Conservation (phyloP, 768 basidiomycete genomes). For the Russula sp. region DNA sequence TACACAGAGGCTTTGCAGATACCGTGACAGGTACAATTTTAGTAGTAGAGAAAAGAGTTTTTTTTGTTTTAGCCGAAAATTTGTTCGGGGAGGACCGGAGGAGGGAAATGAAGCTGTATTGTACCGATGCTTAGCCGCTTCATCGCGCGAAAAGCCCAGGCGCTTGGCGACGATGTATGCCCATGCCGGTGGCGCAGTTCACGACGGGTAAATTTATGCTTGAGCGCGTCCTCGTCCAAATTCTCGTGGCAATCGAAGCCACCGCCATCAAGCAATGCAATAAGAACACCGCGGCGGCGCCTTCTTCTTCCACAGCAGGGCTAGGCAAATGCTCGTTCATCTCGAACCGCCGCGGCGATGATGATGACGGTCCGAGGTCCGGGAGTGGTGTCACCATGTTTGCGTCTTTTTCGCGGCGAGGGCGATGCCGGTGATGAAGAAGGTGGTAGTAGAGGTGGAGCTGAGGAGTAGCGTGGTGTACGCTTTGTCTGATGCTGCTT, state of each 20-base stretch:
- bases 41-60: too few species aligned
- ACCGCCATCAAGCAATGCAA: too few species aligned
- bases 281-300: slow-evolving; percentile 30
- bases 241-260: slow-evolving; percentile 71
- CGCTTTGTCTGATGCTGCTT: too few species aligned
- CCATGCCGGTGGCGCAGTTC: slow-evolving; percentile 90
- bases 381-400: slow-evolving; percentile 41
- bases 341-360: not conserved
- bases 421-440: not conserved
- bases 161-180: slow-evolving; percentile 77
- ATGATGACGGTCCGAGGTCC: slow-evolving; percentile 26
- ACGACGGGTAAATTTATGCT: slow-evolving; percentile 61
- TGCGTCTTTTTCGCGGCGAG: slow-evolving; percentile 54
- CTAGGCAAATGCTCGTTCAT: slow-evolving; percentile 66
- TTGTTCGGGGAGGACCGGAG: not conserved
- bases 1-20: slow-evolving; percentile 79
- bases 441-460: too few species aligned
- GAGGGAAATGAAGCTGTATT: slow-evolving; percentile 8
- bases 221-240: slow-evolving; percentile 66
- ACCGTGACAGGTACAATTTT: too few species aligned
- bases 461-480: too few species aligned
- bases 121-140: slow-evolving; percentile 89
- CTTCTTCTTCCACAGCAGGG: slow-evolving; percentile 50
- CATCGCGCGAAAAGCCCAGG: slow-evolving; percentile 82
- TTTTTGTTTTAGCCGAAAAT: too few species aligned